Conservation (phyloP, 768 basidiomycete genomes). For the Rhodosporidiobolus sp. region DNA sequence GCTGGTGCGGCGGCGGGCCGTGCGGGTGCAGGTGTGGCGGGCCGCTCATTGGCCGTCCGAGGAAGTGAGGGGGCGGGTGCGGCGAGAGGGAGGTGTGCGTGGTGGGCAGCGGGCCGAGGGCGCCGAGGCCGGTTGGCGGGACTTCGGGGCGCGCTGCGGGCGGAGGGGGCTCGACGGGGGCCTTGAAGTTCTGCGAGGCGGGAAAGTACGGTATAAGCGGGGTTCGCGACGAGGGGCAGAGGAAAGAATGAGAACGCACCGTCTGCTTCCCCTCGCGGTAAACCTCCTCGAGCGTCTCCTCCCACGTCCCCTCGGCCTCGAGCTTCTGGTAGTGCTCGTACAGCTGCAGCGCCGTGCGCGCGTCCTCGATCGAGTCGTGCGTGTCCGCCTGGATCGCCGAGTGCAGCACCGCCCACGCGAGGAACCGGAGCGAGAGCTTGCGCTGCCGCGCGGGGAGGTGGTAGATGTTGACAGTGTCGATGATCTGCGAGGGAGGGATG, state of each 20-base stretch:
- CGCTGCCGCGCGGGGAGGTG: slow-evolving; percentile 76
- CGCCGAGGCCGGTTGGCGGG: slow-evolving; percentile 19
- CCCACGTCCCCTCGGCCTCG: slow-evolving; percentile 72
- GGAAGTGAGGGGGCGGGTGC: background rate
- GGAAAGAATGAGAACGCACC: background rate
- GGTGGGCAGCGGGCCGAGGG: slow-evolving; percentile 29
- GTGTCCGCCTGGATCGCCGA: slow-evolving; percentile 89
- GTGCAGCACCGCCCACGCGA: slow-evolving; percentile 88
- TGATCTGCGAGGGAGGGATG: slow-evolving; percentile 90
- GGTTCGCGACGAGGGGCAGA: background rate
- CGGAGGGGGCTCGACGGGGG: slow-evolving; percentile 21
- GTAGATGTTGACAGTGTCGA: slow-evolving; percentile 97
- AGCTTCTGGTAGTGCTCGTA: slow-evolving; percentile 71
- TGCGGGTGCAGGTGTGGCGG: background rate
- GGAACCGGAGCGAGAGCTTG: slow-evolving; percentile 83
- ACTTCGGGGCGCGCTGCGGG: slow-evolving; percentile 2
- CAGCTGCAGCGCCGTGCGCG: slow-evolving; percentile 74
- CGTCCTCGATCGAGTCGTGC: slow-evolving; percentile 99
- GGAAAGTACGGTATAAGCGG: background rate
- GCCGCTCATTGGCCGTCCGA: background rate
- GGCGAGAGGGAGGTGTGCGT: background rate
- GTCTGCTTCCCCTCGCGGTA: slow-evolving; percentile 51
- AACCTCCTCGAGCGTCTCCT: slow-evolving; percentile 72
- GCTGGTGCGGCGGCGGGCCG: background rate
- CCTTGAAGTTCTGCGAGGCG: slow-evolving; percentile 36